These are phyloP conservation scores for Batkoa obscura DNA, from an alignment of 371 early-diverging fungal species.

Conservation along the genomic window DNA sequence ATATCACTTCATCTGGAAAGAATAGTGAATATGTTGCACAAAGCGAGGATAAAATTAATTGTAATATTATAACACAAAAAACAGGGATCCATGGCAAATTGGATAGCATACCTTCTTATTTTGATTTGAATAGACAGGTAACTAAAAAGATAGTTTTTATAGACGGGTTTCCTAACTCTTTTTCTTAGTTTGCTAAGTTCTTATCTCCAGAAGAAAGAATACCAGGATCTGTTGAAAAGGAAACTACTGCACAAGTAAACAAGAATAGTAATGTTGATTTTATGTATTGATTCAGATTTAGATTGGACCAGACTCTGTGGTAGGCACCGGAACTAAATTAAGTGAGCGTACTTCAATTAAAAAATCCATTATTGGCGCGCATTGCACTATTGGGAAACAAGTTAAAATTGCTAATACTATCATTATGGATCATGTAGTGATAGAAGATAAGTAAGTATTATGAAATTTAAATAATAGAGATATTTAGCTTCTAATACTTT, in stretches of 20 bases:
- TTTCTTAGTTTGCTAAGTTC: background rate
- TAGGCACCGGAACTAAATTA: slow-evolving; percentile 74
- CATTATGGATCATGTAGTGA: slow-evolving; percentile 81
- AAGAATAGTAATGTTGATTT: too few species aligned
- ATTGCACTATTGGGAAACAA: slow-evolving; percentile 81
- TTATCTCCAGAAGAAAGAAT: background rate
- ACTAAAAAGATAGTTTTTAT: background rate
- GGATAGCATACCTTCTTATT: slow-evolving; percentile 60
- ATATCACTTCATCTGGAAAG: background rate
- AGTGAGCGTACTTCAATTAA: slow-evolving; percentile 82
- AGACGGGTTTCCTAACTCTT: background rate
- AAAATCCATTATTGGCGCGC: slow-evolving; percentile 77
- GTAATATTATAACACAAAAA: background rate
- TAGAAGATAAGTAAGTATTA: slow-evolving; percentile 54
- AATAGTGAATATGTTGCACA: background rate
- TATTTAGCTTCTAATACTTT: background rate
- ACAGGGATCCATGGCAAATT: slow-evolving; percentile 31
- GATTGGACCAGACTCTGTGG: slow-evolving; percentile 64
- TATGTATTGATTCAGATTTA: too few species aligned
- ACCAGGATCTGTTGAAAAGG: background rate
- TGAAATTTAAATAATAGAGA: background rate
- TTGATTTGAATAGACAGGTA: slow-evolving; percentile 66
- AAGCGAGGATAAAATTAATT: background rate
- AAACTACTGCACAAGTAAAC: background rate
- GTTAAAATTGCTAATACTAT: slow-evolving; percentile 86